These are phyloP conservation scores for Mycosphaerella sp. DNA, from an alignment of 2,329 filamentous ascomycete species.

Conservation along the genomic window DNA sequence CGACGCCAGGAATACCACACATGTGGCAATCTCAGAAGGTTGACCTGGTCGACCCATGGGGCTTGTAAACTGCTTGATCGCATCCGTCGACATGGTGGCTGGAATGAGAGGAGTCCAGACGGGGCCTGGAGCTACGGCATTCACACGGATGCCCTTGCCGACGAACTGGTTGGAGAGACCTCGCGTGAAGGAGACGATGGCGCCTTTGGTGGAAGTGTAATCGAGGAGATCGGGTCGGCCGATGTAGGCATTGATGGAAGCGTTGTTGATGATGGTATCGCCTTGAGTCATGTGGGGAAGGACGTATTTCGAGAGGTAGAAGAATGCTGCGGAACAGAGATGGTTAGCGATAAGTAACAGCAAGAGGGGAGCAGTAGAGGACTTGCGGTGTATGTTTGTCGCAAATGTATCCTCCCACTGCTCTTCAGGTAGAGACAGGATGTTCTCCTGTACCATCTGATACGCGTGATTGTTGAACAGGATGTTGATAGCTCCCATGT, in stretches of 20 bases:
- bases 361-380: background rate
- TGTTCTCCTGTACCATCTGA: slow-evolving; percentile 67
- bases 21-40: slow-evolving; percentile 74
- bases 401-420: slow-evolving; percentile 77
- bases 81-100: slow-evolving; percentile 63
- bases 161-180: slow-evolving; percentile 70
- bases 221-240: slow-evolving; percentile 74
- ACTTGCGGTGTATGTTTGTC: slow-evolving; percentile 64
- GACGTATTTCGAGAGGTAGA: slow-evolving; percentile 72
- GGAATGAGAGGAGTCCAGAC: slow-evolving; percentile 74
- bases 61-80: slow-evolving; percentile 64
- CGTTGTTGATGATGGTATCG: slow-evolving; percentile 76
- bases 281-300: slow-evolving; percentile 70
- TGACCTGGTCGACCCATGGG: slow-evolving; percentile 75
- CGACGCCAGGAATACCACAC: slow-evolving; percentile 73
- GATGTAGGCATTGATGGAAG: slow-evolving; percentile 76
- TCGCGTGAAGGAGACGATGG: slow-evolving; percentile 72
- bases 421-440: slow-evolving; percentile 66
- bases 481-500: slow-evolving; percentile 66
- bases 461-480: slow-evolving; percentile 66
- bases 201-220: slow-evolving; percentile 74
- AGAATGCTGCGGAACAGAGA: slow-evolving; percentile 44
- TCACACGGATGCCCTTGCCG: slow-evolving; percentile 66
- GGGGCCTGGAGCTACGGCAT: slow-evolving; percentile 69
- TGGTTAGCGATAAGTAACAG: background rate